Evolutionary conservation across 352 stramenopile species (phyloP), one percentile per base, ranked within the genome.

Genomic region (Phytophthora sojae): DNA sequence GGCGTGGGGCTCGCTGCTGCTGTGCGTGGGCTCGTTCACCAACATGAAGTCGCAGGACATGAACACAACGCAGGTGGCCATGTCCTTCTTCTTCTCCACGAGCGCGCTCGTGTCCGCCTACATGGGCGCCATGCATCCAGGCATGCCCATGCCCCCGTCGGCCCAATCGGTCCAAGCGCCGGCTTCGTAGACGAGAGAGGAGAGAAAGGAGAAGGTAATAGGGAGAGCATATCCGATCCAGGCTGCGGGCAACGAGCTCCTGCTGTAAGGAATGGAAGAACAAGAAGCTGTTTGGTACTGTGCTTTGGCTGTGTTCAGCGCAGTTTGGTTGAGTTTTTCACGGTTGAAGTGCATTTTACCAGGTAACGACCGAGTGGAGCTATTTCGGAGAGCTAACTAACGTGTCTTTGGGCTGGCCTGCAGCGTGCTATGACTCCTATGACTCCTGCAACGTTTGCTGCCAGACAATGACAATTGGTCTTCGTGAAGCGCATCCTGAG

Each of bases 31-130:
- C 23, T 89, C 85, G 58, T 94, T 92, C 53, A 77, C 70, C 57
- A 91, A 89, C 71, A 82, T 89, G 63, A 82, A 83, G 71, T 79
- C 55, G 57, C 67, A 79, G 37, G 77, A 91, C 26, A 80, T 75
- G 75, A 87, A 93, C 66, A 74, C 85, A 66, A 83, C 80, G 54
- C 77, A 90, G 65, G 72, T 91, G 42, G 85, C 82, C 69, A 89
- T 90, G 79, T 86, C 85, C 54, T 91, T 94, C 76, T 93, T 92
- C 77, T 90, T 89, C 69, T 80, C 86, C 56, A 81, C 80, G 17
- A 91, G 81, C 57, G 80, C 86, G 30, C 81, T 94, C 56, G 84
- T 91, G 42, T 82, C 83, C 44, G 71, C 74, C 57, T 90, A 92
- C 79, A 81, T 82, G 77, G 79, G 75, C 23, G 53, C 54, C 44